Percentiles rank a stretch among this genome's conserved stretches.
Evolutionary conservation across 129 eudicot genomes (phyloP).

Genomic region (Heracleum sosnowskyi): DNA sequence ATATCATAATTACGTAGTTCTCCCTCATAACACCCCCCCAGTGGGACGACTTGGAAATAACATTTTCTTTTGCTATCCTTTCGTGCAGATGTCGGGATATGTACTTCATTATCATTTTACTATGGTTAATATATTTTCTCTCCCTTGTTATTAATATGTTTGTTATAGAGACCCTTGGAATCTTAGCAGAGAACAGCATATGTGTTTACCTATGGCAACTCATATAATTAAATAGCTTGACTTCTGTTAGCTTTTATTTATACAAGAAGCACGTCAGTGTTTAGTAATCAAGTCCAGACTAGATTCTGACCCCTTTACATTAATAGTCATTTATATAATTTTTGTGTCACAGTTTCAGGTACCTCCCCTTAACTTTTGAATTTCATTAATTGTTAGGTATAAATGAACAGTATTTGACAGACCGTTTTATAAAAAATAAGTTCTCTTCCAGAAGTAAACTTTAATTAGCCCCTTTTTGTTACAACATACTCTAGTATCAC

Average conservation of each 20-base stretch:
- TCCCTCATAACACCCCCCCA: no score
- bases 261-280: background rate
- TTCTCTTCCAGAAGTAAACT: background rate
- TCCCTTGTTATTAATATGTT: background rate
- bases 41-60: background rate
- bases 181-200: background rate
- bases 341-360: no score
- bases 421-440: background rate
- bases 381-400: background rate
- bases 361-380: background rate
- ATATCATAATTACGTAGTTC: background rate
- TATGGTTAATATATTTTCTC: background rate
- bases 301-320: background rate
- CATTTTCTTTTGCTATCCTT: background rate
- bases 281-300: no score
- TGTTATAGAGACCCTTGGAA: background rate
- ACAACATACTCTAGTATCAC: background rate
- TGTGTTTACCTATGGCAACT: background rate
- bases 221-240: background rate
- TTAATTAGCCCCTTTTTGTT: background rate
- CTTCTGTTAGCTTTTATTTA: background rate
- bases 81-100: background rate
- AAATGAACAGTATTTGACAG: background rate
- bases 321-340: background rate
- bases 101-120: background rate